These are phyloP conservation scores for Cladosporium phlei DNA, from an alignment of 2,329 filamentous ascomycete species.

Conservation along the genomic window DNA sequence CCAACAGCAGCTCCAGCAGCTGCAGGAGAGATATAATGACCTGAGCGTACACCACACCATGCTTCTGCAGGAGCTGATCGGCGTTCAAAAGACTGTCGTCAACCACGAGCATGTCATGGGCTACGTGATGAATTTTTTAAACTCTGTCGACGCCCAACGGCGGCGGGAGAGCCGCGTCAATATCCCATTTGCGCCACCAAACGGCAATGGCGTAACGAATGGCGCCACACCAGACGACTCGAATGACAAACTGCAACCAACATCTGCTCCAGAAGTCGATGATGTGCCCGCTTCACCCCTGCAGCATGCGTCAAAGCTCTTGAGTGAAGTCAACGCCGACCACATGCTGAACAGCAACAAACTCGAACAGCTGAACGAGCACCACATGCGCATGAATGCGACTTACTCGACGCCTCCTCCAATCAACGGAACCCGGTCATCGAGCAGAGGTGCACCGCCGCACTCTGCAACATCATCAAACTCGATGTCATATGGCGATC, in stretches of 20 bases:
- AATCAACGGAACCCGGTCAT: constrained; percentile 45
- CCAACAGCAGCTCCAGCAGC: constrained; percentile 82
- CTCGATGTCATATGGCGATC: constrained; percentile 52
- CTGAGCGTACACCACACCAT: constrained; percentile 63
- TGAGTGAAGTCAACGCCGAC: constrained; percentile 62
- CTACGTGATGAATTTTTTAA: constrained; percentile 64
- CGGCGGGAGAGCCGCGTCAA: constrained; percentile 55
- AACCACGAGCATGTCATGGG: constrained; percentile 69
- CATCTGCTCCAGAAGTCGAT: constrained; percentile 45
- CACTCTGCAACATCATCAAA: constrained; percentile 48
- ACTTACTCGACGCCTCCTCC: constrained; percentile 55
- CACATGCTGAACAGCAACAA: constrained; percentile 60
- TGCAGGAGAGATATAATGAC: constrained; percentile 81
- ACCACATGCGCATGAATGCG: constrained; percentile 51
- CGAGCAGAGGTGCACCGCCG: constrained; percentile 38
- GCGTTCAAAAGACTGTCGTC: constrained; percentile 65
- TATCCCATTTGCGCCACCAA: constrained; percentile 35
- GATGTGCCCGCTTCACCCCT: constrained; percentile 63
- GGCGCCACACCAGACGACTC: constrained; percentile 39
- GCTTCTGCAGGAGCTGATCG: constrained; percentile 59
- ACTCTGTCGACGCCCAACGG: constrained; percentile 60
- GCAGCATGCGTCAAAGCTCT: constrained; percentile 62
- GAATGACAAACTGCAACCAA: constrained; percentile 35
- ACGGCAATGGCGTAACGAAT: constrained; percentile 22
- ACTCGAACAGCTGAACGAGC: constrained; percentile 61